phyloP scores from a whole-genome alignment of 257 asterid genomes.

The Anisodus tanguticus region DNA sequence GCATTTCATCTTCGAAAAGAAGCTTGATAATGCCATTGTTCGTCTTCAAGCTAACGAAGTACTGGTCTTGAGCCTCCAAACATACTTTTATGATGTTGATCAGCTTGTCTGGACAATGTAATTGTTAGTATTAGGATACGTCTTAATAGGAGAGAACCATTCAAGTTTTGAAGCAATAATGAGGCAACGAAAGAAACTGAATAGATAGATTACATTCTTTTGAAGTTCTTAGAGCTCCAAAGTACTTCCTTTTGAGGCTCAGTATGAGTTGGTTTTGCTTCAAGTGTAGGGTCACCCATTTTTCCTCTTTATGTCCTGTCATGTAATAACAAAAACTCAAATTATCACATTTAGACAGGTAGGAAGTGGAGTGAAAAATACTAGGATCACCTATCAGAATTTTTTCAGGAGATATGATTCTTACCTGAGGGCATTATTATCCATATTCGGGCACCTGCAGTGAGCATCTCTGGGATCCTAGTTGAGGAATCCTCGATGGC shows the following conservation, averaged over 20 bases:
- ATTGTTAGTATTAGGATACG: slow-evolving; percentile 24
- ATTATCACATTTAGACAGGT: not conserved
- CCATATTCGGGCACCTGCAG: slow-evolving; percentile 53
- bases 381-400: slow-evolving; percentile 24
- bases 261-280: slow-evolving; percentile 52
- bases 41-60: slow-evolving; percentile 54
- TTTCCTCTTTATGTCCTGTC: slow-evolving; percentile 58
- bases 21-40: slow-evolving; percentile 55
- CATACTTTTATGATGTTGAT: slow-evolving; percentile 50
- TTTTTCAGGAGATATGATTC: slow-evolving; percentile 12
- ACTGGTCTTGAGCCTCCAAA: slow-evolving; percentile 40
- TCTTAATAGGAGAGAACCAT: not conserved
- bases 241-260: slow-evolving; percentile 56
- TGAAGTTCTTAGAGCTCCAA: slow-evolving; percentile 52
- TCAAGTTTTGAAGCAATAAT: not conserved
- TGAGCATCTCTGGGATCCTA: slow-evolving; percentile 49
- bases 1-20: slow-evolving; percentile 58
- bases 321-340: not conserved
- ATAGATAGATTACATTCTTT: slow-evolving; percentile 52
- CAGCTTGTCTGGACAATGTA: slow-evolving; percentile 55
- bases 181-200: not conserved
- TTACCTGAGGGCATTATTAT: slow-evolving; percentile 65
- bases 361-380: not conserved
- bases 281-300: slow-evolving; percentile 45
- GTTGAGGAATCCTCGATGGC: slow-evolving; percentile 41